These are phyloP conservation scores for Tylopilus plumbeoviolaceoides DNA, from an alignment of 768 basidiomycete species.

Conservation along the genomic window DNA sequence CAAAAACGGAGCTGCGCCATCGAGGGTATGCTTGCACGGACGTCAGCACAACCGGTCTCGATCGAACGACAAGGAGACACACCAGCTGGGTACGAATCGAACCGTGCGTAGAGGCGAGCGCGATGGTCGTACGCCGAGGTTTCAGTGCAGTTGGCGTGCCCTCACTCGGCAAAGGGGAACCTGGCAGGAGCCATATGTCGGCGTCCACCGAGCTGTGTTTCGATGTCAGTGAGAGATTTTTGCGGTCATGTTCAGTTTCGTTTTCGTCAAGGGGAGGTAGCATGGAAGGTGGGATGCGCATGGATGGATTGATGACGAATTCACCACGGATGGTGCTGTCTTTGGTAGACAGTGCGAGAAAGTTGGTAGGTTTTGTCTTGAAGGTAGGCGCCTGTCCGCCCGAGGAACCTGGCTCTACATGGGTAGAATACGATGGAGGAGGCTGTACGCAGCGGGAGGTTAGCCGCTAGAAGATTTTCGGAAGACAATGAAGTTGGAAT, in stretches of 20 bases:
- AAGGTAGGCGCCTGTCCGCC: not conserved
- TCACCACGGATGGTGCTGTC: constrained; percentile 17
- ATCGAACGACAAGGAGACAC: not conserved
- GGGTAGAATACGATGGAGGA: constrained; percentile 23
- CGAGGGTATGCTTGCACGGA: constrained; percentile 12
- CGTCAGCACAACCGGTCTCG: not conserved
- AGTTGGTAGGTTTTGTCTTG: constrained; percentile 30
- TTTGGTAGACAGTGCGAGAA: constrained; percentile 11
- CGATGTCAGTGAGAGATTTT: constrained; percentile 35
- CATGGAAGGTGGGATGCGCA: constrained; percentile 36
- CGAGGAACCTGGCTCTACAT: not conserved
- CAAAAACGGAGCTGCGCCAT: constrained; percentile 12
- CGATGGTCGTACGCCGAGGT: constrained; percentile 18
- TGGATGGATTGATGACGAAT: constrained; percentile 42
- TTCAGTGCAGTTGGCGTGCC: constrained; percentile 1
- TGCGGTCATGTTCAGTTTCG: constrained; percentile 37
- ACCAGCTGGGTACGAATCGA: constrained; percentile 19
- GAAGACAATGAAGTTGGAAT: too few relatives aligned
- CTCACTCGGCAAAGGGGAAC: not conserved
- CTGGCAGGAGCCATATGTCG: constrained; percentile 36
- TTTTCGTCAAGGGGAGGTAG: constrained; percentile 35
- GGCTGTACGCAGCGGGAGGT: constrained; percentile 6
- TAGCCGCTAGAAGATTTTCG: too few relatives aligned
- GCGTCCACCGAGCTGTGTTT: constrained; percentile 35
- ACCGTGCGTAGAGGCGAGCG: constrained; percentile 16